Conservation (phyloP, 768 basidiomycete species). For the Termitomyces heimii region DNA sequence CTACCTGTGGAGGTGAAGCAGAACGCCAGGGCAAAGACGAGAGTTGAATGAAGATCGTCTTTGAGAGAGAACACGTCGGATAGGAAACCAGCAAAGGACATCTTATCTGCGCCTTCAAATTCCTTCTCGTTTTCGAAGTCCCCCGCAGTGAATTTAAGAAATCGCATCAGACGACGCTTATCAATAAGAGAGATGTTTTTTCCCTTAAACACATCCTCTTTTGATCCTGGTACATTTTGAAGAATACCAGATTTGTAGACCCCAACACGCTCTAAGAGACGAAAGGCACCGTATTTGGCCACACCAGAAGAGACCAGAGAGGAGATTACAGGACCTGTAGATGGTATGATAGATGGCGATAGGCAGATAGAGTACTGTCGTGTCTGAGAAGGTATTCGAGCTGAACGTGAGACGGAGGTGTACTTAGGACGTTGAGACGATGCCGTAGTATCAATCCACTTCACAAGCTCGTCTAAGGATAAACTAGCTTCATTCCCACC, state of each 20-base stretch:
- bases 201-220: slow-evolving; percentile 91
- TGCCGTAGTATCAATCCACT: slow-evolving; percentile 51
- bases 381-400: slow-evolving; percentile 42
- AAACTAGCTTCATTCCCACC: slow-evolving; percentile 80
- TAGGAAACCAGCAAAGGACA: slow-evolving; percentile 62
- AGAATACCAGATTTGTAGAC: slow-evolving; percentile 47
- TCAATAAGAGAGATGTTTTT: slow-evolving; percentile 71
- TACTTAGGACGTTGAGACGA: slow-evolving; percentile 24
- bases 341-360: slow-evolving; percentile 76
- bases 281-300: slow-evolving; percentile 86
- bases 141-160: slow-evolving; percentile 73
- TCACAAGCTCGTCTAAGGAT: slow-evolving; percentile 70
- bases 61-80: slow-evolving; percentile 56
- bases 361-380: slow-evolving; percentile 84
- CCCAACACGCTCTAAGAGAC: slow-evolving; percentile 67
- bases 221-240: slow-evolving; percentile 78
- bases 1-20: slow-evolving; percentile 55
- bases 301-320: slow-evolving; percentile 80
- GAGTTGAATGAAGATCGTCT: slow-evolving; percentile 46
- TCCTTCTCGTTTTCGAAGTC: slow-evolving; percentile 66
- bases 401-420: slow-evolving; percentile 38
- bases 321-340: slow-evolving; percentile 72
- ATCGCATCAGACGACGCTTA: slow-evolving; percentile 90
- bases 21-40: slow-evolving; percentile 77
- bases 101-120: slow-evolving; percentile 45